These are phyloP conservation scores for Penicillium subrubescens DNA, from an alignment of 495 filamentous ascomycete genomes.

Conservation along the genomic window DNA sequence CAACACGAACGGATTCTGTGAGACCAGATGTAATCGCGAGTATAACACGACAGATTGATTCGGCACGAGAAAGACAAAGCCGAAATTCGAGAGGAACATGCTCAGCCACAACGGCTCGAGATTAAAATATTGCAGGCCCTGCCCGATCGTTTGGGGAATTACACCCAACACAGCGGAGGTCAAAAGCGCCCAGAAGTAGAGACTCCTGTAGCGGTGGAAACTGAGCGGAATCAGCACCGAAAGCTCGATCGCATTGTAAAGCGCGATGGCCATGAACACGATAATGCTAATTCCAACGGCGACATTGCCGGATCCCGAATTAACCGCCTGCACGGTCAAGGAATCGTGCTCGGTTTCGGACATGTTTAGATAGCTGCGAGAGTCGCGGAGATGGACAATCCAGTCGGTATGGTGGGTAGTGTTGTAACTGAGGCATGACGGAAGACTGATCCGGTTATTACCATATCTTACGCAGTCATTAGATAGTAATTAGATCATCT, in stretches of 20 bases:
- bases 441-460: too few relatives aligned
- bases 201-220: slow-evolving; percentile 47
- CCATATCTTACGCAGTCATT: too few relatives aligned
- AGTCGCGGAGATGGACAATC: background rate
- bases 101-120: slow-evolving; percentile 29
- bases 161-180: slow-evolving; percentile 43
- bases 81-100: slow-evolving; percentile 46
- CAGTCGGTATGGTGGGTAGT: background rate
- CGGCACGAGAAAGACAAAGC: slow-evolving; percentile 52
- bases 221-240: slow-evolving; percentile 48
- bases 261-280: slow-evolving; percentile 46
- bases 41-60: slow-evolving; percentile 54
- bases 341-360: background rate
- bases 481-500: too few relatives aligned
- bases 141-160: slow-evolving; percentile 47
- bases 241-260: slow-evolving; percentile 52
- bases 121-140: slow-evolving; percentile 48
- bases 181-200: slow-evolving; percentile 55
- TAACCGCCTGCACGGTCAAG: background rate
- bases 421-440: too few relatives aligned
- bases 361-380: background rate
- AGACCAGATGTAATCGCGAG: slow-evolving; percentile 50
- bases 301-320: background rate
- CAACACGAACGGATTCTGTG: slow-evolving; percentile 39
- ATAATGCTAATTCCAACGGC: slow-evolving; percentile 32